These are phyloP conservation scores for Aphanocladium album DNA, from an alignment of 2,329 filamentous ascomycete species.

Conservation along the genomic window DNA sequence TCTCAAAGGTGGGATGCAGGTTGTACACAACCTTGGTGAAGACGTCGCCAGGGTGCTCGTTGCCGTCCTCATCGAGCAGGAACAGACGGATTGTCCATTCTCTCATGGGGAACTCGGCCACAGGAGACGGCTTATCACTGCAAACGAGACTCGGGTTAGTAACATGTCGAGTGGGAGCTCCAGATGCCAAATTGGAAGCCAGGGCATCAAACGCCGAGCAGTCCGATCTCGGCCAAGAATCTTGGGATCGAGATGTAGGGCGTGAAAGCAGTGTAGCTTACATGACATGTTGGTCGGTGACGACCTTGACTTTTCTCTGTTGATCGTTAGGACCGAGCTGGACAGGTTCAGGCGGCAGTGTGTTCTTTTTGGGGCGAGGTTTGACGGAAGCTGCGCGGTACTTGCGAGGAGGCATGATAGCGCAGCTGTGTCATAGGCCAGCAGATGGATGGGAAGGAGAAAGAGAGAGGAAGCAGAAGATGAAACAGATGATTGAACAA, in stretches of 20 bases:
- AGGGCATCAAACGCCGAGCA: not conserved
- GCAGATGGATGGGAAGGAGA: not conserved
- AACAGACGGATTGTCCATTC: slow-evolving; percentile 85
- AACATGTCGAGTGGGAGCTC: not conserved
- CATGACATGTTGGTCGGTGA: slow-evolving; percentile 88
- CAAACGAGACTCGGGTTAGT: slow-evolving; percentile 13
- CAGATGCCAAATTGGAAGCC: not conserved
- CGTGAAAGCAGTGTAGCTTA: slow-evolving; percentile 41
- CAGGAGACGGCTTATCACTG: slow-evolving; percentile 73
- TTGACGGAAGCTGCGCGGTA: not conserved
- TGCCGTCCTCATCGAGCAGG: slow-evolving; percentile 78
- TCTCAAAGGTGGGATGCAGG: slow-evolving; percentile 88
- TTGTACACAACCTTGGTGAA: slow-evolving; percentile 93
- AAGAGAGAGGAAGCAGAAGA: not conserved
- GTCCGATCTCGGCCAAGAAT: not conserved
- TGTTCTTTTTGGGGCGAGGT: not conserved
- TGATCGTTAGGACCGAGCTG: slow-evolving; percentile 30
- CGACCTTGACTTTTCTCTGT: slow-evolving; percentile 85
- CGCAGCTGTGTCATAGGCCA: not conserved
- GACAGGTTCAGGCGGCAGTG: not conserved
- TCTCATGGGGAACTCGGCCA: slow-evolving; percentile 88
- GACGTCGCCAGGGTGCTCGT: slow-evolving; percentile 73
- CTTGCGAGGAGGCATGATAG: slow-evolving; percentile 11
- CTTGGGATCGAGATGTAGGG: slow-evolving; percentile 7
- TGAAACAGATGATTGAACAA: not conserved